These are phyloP conservation scores for Bolboschoenus planiculmis DNA, from an alignment of 176 grass and related monocot genomes.

Conservation along the genomic window DNA sequence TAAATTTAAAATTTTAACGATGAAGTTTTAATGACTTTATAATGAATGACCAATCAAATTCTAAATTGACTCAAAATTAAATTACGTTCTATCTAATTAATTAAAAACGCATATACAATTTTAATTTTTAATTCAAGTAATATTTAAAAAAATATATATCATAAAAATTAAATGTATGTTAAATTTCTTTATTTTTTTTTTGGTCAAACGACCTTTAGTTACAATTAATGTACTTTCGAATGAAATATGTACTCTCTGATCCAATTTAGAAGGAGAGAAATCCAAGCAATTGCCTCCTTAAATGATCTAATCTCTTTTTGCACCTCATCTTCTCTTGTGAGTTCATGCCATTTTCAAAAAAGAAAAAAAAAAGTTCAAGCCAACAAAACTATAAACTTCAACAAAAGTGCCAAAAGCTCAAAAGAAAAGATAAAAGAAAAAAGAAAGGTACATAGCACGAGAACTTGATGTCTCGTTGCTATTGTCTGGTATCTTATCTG, in stretches of 20 bases:
- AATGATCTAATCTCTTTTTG: neutral
- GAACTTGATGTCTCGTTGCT: neutral
- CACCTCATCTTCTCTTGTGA: slow-evolving; percentile 1
- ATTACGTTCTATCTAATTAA: too few species aligned
- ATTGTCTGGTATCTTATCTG: neutral
- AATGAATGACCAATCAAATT: too few species aligned
- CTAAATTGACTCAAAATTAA: too few species aligned
- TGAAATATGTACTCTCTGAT: neutral
- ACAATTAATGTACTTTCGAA: neutral
- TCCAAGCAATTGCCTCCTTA: neutral
- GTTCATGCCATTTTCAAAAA: too few species aligned
- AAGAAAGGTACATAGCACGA: neutral
- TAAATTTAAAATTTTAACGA: too few species aligned
- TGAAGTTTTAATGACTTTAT: too few species aligned
- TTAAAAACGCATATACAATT: too few species aligned
- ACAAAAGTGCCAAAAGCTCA: neutral
- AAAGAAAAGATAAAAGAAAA: neutral
- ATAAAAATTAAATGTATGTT: too few species aligned
- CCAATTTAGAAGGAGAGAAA: neutral
- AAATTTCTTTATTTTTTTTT: neutral
- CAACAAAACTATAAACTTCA: neutral
- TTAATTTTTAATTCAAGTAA: too few species aligned
- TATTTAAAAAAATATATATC: too few species aligned
- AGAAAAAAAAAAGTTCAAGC: too few species aligned
- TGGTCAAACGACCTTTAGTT: neutral